Percentiles rank a stretch among this genome's conserved stretches.
Conservation (phyloP, 805 yeast genomes). For the Nakazawaea siamensis region DNA sequence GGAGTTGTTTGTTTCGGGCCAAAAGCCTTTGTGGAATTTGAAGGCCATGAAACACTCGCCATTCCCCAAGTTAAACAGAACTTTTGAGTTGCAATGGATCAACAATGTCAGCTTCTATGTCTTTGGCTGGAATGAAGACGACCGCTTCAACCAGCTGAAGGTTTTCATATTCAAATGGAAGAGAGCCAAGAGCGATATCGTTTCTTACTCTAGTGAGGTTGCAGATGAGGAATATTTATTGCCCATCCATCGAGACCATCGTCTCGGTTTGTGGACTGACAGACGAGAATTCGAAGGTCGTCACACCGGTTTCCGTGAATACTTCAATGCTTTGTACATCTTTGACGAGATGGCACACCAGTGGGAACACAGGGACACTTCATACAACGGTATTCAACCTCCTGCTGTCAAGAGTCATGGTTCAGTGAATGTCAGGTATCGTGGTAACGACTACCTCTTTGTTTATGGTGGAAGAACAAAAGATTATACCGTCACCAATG, state of each 20-base stretch:
- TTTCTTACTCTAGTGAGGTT: not conserved
- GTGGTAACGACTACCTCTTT: constrained; percentile 2
- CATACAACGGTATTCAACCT: constrained; percentile 3
- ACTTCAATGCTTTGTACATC: constrained; percentile 1
- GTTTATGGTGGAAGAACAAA: constrained; percentile 3
- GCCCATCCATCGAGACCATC: no score
- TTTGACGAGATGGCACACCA: not conserved
- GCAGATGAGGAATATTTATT: no score
- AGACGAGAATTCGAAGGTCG: not conserved
- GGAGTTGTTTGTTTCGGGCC: no score
- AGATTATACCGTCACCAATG: not conserved
- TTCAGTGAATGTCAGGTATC: not conserved
- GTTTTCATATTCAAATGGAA: not conserved
- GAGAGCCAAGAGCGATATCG: not conserved
- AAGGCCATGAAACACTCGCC: no score
- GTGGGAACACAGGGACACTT: constrained; percentile 1
- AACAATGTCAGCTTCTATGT: constrained; percentile 1
- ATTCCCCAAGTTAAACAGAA: constrained; percentile 2
- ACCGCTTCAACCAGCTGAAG: not conserved
- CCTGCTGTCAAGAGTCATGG: not conserved
- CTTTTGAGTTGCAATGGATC: constrained; percentile 3
- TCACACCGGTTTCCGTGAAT: not conserved
- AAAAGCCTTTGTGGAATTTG: no score
- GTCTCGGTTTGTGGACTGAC: not conserved
- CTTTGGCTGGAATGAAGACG: constrained; percentile 3